These are phyloP conservation scores for Rubroboletus satanas DNA, from an alignment of 768 basidiomycete genomes.

Conservation along the genomic window DNA sequence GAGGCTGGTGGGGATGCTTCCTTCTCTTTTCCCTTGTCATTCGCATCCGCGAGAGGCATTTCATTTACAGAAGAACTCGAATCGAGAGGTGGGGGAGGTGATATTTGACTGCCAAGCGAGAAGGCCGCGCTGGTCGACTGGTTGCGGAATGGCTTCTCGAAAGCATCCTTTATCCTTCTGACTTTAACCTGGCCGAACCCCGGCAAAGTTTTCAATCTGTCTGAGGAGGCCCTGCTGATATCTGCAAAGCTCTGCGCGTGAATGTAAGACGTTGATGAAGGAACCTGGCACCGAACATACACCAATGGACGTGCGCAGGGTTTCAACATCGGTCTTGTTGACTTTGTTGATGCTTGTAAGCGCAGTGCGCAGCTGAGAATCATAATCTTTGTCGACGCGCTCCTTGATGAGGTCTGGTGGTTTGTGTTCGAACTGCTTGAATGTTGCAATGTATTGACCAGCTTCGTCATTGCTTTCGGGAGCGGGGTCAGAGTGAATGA, in stretches of 20 bases:
- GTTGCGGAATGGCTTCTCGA: slow-evolving; percentile 83
- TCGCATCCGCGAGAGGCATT: neutral
- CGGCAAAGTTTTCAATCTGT: slow-evolving; percentile 77
- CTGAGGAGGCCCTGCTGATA: slow-evolving; percentile 68
- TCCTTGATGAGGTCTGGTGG: slow-evolving; percentile 94
- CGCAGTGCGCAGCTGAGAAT: slow-evolving; percentile 72
- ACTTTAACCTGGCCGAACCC: slow-evolving; percentile 96
- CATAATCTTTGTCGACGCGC: slow-evolving; percentile 85
- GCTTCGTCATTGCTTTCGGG: slow-evolving; percentile 77
- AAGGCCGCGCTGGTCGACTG: slow-evolving; percentile 49
- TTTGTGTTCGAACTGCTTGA: slow-evolving; percentile 93
- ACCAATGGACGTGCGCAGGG: slow-evolving; percentile 85
- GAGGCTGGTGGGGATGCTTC: slow-evolving; percentile 7
- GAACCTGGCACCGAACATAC: slow-evolving; percentile 45
- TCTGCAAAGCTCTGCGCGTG: slow-evolving; percentile 73
- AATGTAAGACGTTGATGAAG: neutral
- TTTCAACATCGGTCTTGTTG: slow-evolving; percentile 97
- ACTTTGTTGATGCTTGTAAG: slow-evolving; percentile 90
- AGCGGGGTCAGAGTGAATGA: neutral
- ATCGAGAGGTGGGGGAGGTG: neutral
- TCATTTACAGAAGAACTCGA: neutral
- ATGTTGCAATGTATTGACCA: slow-evolving; percentile 84
- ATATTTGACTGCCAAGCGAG: slow-evolving; percentile 27
- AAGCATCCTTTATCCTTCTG: slow-evolving; percentile 83
- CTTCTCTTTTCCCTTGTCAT: slow-evolving; percentile 21